These are phyloP conservation scores for Pestalotiopsis sp. DNA, from an alignment of 2,329 filamentous ascomycete species.

Conservation along the genomic window DNA sequence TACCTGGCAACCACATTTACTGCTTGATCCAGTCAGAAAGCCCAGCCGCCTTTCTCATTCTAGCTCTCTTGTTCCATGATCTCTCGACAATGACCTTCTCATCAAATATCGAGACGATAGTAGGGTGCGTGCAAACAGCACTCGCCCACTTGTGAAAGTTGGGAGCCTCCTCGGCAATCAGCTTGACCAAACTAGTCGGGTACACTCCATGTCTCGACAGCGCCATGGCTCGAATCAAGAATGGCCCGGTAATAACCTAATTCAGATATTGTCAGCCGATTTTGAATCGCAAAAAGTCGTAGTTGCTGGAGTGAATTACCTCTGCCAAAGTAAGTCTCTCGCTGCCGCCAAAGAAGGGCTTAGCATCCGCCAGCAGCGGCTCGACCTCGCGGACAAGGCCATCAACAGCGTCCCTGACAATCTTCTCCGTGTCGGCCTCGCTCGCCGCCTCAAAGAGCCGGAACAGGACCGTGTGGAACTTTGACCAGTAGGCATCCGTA, in stretches of 20 bases:
- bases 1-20: background rate
- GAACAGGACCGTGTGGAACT: constrained; percentile 17
- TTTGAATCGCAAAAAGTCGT: background rate
- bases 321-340: constrained; percentile 17
- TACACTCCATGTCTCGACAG: constrained; percentile 17
- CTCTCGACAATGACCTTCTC: constrained; percentile 17
- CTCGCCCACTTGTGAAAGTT: constrained; percentile 19
- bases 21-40: constrained; percentile 5
- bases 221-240: constrained; percentile 16
- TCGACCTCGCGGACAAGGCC: constrained; percentile 16
- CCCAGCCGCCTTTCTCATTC: constrained; percentile 17
- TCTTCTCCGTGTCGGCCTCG: constrained; percentile 11
- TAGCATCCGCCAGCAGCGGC: constrained; percentile 15
- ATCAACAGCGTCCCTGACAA: constrained; percentile 11
- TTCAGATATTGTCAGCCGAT: background rate
- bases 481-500: constrained; percentile 18
- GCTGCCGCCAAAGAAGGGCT: constrained; percentile 17
- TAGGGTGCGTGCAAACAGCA: constrained; percentile 16
- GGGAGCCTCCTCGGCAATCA: constrained; percentile 13
- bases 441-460: constrained; percentile 11
- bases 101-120: constrained; percentile 16
- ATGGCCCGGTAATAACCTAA: constrained; percentile 17
- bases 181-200: constrained; percentile 11
- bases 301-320: background rate
- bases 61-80: constrained; percentile 14